Base-by-base conservation (phyloP, 2,329 filamentous ascomycete species). In the Rhynchosporium secalis region DNA sequence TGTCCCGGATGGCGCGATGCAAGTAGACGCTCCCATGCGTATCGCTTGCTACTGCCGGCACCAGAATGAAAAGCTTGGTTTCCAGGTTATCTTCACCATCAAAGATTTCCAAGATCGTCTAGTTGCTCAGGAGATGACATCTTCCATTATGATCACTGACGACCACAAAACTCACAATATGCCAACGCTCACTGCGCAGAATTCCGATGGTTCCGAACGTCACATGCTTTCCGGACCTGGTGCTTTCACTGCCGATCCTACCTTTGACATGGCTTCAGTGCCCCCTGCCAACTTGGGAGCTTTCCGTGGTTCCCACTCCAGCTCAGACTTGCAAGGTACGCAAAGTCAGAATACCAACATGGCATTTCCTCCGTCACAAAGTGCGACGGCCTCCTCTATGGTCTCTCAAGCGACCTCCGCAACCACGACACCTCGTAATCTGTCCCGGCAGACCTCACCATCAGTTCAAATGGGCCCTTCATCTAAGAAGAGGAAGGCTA, bases 31-130 rank as follows among this genome's bases (percentile, higher is more conserved):
- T 2, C 92, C 92, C 0, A 96, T 98, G 93, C 88, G 94, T 9
- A 97, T 99, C 71, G 92, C 93, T 29, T 99, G 94, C 75, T 99
- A 98, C 76, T 98, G 94, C 77, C 87, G 94, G 26, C 94, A 99
- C 74, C 94, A 98, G 70, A 87, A 89, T 63, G 95, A 98, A 77
- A 98, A 98, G 78, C 80, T 89, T 68, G 94, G 94, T 1, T 99
- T 97, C 76, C 81, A 84, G 66, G 92, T 98, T 70, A 96, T 99
- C 66, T 96, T 98, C 76, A 98, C 94, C 1, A 82, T 99, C 72
- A 96, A 93, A 73, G 91, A 97, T 75, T 85, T 85, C 72, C 79
- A 86, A 66, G 90, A 88, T 70, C 86, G 86, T 49, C 79, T 96
- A 38, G 79, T 98, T 48, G 90, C 92, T 6, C 94, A 99, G 76